Conservation (phyloP, 805 yeast species). For the Saccharomycopsis capsularis region DNA sequence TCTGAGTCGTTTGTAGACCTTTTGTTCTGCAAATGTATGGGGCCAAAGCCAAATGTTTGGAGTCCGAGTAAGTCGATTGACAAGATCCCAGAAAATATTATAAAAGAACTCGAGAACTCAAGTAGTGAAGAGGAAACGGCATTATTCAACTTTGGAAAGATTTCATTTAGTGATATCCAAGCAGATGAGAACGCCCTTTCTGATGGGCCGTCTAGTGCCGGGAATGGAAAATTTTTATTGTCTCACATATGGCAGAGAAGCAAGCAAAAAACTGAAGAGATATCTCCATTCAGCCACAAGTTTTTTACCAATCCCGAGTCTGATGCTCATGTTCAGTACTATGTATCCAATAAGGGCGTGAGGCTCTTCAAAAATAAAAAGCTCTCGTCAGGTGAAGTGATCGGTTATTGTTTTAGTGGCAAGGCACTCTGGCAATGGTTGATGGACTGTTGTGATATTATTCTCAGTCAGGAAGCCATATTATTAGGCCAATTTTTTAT, state of each 20-base stretch:
- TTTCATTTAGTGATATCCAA: slow-evolving; percentile 13
- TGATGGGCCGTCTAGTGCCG: too few relatives aligned
- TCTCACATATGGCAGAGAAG: not conserved
- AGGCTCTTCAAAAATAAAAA: slow-evolving; percentile 44
- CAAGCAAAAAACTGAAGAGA: not conserved
- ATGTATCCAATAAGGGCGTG: slow-evolving; percentile 57
- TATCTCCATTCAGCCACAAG: slow-evolving; percentile 67
- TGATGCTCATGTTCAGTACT: slow-evolving; percentile 74
- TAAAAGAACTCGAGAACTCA: slow-evolving; percentile 22
- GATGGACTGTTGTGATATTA: slow-evolving; percentile 77
- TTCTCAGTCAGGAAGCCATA: slow-evolving; percentile 45
- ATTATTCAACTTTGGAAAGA: slow-evolving; percentile 24
- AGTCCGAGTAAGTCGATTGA: slow-evolving; percentile 48
- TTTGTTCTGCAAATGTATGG: slow-evolving; percentile 57
- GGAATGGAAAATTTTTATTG: not conserved
- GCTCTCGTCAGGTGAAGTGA: slow-evolving; percentile 25
- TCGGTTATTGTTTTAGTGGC: slow-evolving; percentile 49
- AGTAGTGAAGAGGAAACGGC: slow-evolving; percentile 23
- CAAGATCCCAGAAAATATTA: slow-evolving; percentile 29
- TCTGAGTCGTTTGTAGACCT: slow-evolving; percentile 61
- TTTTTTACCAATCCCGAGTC: slow-evolving; percentile 87
- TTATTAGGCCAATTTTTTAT: slow-evolving; percentile 46
- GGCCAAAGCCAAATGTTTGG: slow-evolving; percentile 67
- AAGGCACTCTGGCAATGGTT: slow-evolving; percentile 82
- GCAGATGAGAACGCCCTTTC: slow-evolving; percentile 29